These are phyloP conservation scores for Euphorbia schlechtendalii DNA, from an alignment of 441 rosid species.

Conservation along the genomic window DNA sequence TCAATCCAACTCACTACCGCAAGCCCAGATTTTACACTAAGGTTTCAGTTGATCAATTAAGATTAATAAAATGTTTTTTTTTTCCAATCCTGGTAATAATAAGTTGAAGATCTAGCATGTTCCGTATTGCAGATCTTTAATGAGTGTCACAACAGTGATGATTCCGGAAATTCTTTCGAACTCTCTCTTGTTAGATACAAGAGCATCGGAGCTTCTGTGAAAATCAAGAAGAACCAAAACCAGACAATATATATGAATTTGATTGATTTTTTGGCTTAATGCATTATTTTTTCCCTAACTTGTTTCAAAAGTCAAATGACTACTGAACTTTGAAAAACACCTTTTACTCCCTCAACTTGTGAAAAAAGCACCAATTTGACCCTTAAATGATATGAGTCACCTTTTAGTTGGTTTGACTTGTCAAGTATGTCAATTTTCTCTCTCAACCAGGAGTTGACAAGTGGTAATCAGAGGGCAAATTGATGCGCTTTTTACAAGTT, in stretches of 20 bases:
- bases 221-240: slow-evolving; percentile 87
- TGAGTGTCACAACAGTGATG: slow-evolving; percentile 54
- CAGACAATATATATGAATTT: slow-evolving; percentile 66
- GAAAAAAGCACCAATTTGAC: too few relatives aligned
- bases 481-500: too few relatives aligned
- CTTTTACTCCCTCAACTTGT: too few relatives aligned
- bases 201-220: slow-evolving; percentile 97
- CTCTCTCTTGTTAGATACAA: slow-evolving; percentile 78
- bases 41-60: slow-evolving; percentile 35
- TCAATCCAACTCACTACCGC: slow-evolving; percentile 87
- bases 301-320: too few relatives aligned
- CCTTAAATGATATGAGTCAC: too few relatives aligned
- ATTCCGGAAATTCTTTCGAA: slow-evolving; percentile 59
- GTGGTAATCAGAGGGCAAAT: too few relatives aligned
- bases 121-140: slow-evolving; percentile 61
- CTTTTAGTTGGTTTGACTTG: too few relatives aligned
- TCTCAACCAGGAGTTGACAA: too few relatives aligned
- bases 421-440: too few relatives aligned
- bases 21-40: slow-evolving; percentile 92
- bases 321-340: too few relatives aligned
- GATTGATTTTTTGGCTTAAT: too few relatives aligned
- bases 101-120: not conserved
- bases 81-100: not conserved
- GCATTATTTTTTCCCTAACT: too few relatives aligned
- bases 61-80: not conserved